These are phyloP conservation scores for Thyridium curvatum DNA, from an alignment of 2,329 filamentous ascomycete species.

Conservation along the genomic window DNA sequence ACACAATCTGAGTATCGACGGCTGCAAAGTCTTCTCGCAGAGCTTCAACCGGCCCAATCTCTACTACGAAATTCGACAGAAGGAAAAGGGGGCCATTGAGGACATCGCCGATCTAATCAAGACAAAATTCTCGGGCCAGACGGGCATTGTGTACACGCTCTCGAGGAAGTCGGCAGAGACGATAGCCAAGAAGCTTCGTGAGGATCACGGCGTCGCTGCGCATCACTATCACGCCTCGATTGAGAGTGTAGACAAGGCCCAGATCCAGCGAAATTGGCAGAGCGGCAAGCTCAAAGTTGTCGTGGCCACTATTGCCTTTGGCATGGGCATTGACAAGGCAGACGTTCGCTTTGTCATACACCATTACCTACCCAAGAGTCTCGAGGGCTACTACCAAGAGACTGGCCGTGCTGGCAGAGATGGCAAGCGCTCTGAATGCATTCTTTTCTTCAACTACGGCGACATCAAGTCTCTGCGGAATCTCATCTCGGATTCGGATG, in stretches of 20 bases:
- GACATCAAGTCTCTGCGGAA: constrained; percentile 69
- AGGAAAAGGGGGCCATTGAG: constrained; percentile 51
- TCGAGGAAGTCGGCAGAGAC: constrained; percentile 78
- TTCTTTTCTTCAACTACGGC: constrained; percentile 77
- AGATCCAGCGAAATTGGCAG: constrained; percentile 80
- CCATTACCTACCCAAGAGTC: constrained; percentile 83
- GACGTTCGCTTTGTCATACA: constrained; percentile 97
- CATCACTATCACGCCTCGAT: constrained; percentile 84
- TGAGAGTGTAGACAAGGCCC: constrained; percentile 57
- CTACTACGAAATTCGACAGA: constrained; percentile 75
- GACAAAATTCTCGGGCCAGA: constrained; percentile 61
- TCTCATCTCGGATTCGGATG: constrained; percentile 80
- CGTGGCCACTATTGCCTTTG: constrained; percentile 96
- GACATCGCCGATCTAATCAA: constrained; percentile 63
- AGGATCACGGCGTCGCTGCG: constrained; percentile 61
- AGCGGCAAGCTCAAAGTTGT: constrained; percentile 74
- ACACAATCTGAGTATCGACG: constrained; percentile 77
- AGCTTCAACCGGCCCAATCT: constrained; percentile 98
- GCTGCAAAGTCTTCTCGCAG: constrained; percentile 76
- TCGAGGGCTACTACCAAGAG: constrained; percentile 98
- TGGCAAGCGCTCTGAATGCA: constrained; percentile 80
- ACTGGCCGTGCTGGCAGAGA: constrained; percentile 93
- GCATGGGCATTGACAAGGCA: constrained; percentile 99
- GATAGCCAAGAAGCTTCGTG: constrained; percentile 62
- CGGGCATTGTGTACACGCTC: constrained; percentile 89